Evolutionary conservation across 441 rosid genomes (phyloP), one percentile per base, ranked within the genome.

Genomic region (Pelargonium cotyledonis): DNA sequence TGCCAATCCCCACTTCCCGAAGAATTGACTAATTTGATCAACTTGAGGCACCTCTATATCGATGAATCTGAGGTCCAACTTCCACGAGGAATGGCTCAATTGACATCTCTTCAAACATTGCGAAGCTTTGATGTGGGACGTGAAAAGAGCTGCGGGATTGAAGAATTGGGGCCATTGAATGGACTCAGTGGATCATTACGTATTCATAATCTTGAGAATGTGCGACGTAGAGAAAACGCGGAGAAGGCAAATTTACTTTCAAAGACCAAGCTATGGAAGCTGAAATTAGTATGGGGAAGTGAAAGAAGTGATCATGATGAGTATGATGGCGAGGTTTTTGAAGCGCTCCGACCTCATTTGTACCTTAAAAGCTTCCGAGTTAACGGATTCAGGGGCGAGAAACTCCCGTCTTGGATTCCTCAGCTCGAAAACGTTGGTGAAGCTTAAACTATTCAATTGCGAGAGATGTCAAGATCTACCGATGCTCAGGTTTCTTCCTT

Each of bases 261-360:
- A 51, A 51, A 51, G 58, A 15, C 16, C 19, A 51, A 51, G 58
- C 58, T 51, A 8, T 51, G 58, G 58, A 51, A 51, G 58, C 58
- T 51, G 19, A 51, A 51, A 14, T 5, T 51, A 18, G 58, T 51
- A 51, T 51, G 58, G 58, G 58, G 15, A 51, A 51, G 19, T n/a
- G 60, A 53, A 53, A 53, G 60, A 53, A 51, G 58, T 51, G 58
- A 51, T 15, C 15, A 1, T 51, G 58, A 44, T 44, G 21, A 14
- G 12, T 29, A 38, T 15, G 51, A 58, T 40, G 35, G 63, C 15
- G 44, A 63, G 0, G 67, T 70, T 5, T 2, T 70, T n/a, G 73
- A 70, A 23, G 67, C 46, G 11, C 62, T 63, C 23, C 6, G 47
- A n/a, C 73, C 73, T 70, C 67, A 64, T 66, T 29, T 46, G 6